phyloP scores from a whole-genome alignment of 352 stramenopile genomes.

The Pythium utonaiense region DNA sequence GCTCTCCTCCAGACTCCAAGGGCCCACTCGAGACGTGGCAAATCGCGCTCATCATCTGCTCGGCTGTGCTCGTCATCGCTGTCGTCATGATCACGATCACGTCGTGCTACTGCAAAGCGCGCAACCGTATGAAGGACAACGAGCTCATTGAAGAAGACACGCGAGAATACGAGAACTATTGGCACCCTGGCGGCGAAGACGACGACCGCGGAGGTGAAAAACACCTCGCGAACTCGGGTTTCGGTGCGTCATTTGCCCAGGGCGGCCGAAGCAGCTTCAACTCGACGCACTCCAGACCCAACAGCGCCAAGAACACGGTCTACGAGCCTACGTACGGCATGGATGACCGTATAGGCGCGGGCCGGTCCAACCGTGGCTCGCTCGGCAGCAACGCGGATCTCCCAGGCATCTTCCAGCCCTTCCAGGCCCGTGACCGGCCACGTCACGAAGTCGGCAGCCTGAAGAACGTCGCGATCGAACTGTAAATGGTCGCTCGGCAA shows the following conservation, averaged over 20 bases:
- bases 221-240: constrained; percentile 9
- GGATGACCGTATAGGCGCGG: constrained; percentile 16
- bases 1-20: not conserved
- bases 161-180: constrained; percentile 23
- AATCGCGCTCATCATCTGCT: constrained; percentile 30
- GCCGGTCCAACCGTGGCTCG: not conserved
- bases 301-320: constrained; percentile 19
- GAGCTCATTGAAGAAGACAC: constrained; percentile 11
- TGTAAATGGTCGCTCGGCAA: constrained; percentile 10
- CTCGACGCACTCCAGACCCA: constrained; percentile 20
- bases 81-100: constrained; percentile 24
- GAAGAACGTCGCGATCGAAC: constrained; percentile 22
- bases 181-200: constrained; percentile 9
- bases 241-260: constrained; percentile 1
- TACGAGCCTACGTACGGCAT: constrained; percentile 12
- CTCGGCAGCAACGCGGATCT: constrained; percentile 13
- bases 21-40: constrained; percentile 24
- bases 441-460: constrained; percentile 20
- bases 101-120: constrained; percentile 30
- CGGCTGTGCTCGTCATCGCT: constrained; percentile 17
- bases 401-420: constrained; percentile 13
- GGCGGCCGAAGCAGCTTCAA: constrained; percentile 20
- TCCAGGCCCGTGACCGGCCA: constrained; percentile 13
- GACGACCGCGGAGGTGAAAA: constrained; percentile 1
- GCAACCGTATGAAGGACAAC: constrained; percentile 25